Evolutionary conservation across 2,329 filamentous ascomycete genomes (phyloP), one percentile per base, ranked within the genome.

Genomic region (Pseudopyricularia cyperi): DNA sequence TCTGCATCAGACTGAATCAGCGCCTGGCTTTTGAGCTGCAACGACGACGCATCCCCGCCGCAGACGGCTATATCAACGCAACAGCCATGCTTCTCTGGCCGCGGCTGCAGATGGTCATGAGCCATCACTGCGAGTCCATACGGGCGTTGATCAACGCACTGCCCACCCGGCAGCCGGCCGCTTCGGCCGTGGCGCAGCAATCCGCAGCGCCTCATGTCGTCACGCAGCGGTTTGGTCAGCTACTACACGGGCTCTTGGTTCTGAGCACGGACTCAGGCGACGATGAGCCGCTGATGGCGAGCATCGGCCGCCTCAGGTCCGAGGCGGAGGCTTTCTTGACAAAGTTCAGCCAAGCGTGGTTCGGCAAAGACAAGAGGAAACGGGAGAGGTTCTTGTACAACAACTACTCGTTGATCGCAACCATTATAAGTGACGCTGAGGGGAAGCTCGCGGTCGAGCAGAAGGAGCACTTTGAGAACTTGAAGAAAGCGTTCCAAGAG

Each of bases 81-180:
- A 95, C 89, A 5, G 90, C 86, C 62, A 98, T 98, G 89, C 79
- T 93, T 3, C 79, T 98, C 6, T 98, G 93, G 93, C 93, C 93
- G 7, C 84, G 91, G 26, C 87, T 98, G 61, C 94, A 98, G 67
- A 80, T 88, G 53, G 83, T 95, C 59, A 95, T 98, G 82, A 90
- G 95, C 64, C 77, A 84, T 52, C 93, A 98, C 64, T 89, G 87
- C 68, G 89, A 95, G 52, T 94, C 88, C 1, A 76, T 98, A 34
- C 85, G 85, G 50, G 76, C 63, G 64, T 74, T 74, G 62, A 83
- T 65, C 54, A 82, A 65, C 66, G 71, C 61, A 53, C 76, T 73
- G 62, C 81, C 64, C 61, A 73, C 63, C 8, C 34, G 37, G 49
- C 51, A 35, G 14, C 51, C 53, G 19, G 49, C 44, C 69, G 65